A percentile compares a stretch with the other conserved stretches of the same genome.
phyloP scores from a whole-genome alignment of 2,329 filamentous ascomycete genomes.

The Fusarium humuli region DNA sequence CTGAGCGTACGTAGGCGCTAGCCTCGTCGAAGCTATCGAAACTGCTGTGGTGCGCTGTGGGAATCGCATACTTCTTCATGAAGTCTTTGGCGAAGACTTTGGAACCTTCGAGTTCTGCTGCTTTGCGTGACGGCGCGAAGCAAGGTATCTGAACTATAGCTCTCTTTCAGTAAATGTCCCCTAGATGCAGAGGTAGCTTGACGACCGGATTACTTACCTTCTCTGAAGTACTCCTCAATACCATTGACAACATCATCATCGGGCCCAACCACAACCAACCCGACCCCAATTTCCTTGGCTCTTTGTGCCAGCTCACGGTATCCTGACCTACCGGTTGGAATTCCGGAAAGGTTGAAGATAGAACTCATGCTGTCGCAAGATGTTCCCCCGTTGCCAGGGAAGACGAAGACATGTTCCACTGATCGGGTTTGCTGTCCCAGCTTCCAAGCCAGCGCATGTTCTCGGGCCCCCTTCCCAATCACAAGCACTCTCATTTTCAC shows the following conservation, averaged over 20 bases:
- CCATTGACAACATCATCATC: conserved; percentile 80
- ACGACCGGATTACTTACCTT: not conserved
- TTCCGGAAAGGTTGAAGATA: conserved; percentile 65
- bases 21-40: conserved; percentile 72
- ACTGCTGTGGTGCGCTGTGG: conserved; percentile 78
- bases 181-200: not conserved
- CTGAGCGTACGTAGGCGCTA: conserved; percentile 68
- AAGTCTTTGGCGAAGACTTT: conserved; percentile 85
- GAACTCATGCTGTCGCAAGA: too few relatives aligned
- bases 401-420: conserved; percentile 68
- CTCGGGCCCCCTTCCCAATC: conserved; percentile 79
- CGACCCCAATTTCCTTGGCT: conserved; percentile 70
- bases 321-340: conserved; percentile 59
- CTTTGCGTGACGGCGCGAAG: conserved; percentile 76
- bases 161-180: conserved; percentile 12
- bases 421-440: conserved; percentile 71
- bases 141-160: conserved; percentile 66
- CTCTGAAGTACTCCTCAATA: conserved; percentile 74
- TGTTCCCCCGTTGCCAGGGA: conserved; percentile 76
- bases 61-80: conserved; percentile 78
- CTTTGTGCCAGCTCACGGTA: conserved; percentile 72
- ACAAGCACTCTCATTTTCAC: conserved; percentile 70
- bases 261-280: conserved; percentile 78
- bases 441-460: conserved; percentile 83
- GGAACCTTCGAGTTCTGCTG: conserved; percentile 80